Evolutionary conservation across 139 green algal species (phyloP).

Genomic region (Deuterostichococcus epilithicus): DNA sequence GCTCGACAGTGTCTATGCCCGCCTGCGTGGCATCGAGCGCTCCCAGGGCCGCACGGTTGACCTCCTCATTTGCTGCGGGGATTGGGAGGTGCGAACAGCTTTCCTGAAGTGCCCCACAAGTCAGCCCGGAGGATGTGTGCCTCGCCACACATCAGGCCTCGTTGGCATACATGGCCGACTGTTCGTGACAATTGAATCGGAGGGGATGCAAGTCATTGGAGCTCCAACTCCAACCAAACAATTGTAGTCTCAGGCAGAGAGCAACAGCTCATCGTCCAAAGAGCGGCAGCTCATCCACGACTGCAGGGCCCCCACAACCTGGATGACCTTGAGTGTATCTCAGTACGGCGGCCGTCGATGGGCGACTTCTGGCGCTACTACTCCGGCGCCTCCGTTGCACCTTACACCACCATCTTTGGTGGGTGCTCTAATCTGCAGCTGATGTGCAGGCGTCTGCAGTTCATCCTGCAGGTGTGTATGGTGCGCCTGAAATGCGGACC

Average conservation of each 20-base stretch:
- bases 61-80: constrained; percentile 96
- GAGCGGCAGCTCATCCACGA: too few species aligned
- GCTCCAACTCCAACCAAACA: neutral
- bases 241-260: too few species aligned
- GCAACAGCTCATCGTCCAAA: too few species aligned
- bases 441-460: too few species aligned
- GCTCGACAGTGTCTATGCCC: constrained; percentile 48
- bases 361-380: constrained; percentile 97
- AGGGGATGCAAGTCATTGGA: neutral
- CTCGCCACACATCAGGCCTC: too few species aligned
- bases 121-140: too few species aligned
- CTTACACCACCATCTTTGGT: constrained; percentile 93
- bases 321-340: constrained; percentile 92
- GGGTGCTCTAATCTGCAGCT: constrained; percentile 11
- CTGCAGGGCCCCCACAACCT: constrained; percentile 88
- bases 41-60: constrained; percentile 71
- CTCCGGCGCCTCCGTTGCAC: constrained; percentile 66
- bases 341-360: constrained; percentile 86
- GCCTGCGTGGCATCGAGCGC: constrained; percentile 64
- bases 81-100: constrained; percentile 77
- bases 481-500: too few species aligned
- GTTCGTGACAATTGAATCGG: too few species aligned
- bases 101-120: too few species aligned
- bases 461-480: too few species aligned
- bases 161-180: too few species aligned